phyloP scores from a whole-genome alignment of 768 basidiomycete genomes.

The Trametes sanguinea region DNA sequence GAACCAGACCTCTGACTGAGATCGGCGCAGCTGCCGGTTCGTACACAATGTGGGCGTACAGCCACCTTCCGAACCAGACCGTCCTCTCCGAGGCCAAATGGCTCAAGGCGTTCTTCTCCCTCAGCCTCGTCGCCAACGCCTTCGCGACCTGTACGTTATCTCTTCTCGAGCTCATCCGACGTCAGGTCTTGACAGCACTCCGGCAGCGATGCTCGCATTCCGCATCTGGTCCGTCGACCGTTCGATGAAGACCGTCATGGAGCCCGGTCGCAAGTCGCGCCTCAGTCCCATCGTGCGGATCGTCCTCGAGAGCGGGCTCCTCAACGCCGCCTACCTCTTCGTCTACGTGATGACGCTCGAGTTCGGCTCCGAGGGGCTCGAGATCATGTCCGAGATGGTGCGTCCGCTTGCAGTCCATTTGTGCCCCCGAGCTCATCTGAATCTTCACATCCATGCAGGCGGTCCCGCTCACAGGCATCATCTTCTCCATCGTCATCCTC shows the following conservation, averaged over 20 bases:
- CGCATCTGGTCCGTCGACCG: conserved; percentile 19
- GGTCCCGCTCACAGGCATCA: neutral
- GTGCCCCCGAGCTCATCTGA: too few species aligned
- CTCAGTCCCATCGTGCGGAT: conserved; percentile 17
- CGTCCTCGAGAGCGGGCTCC: conserved; percentile 20
- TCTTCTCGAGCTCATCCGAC: neutral
- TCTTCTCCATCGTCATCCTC: neutral
- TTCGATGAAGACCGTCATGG: neutral
- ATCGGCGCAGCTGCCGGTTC: neutral
- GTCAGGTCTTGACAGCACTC: too few species aligned
- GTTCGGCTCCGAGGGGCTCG: conserved; percentile 16
- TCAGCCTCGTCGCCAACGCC: conserved; percentile 11
- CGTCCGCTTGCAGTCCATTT: neutral
- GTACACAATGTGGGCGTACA: conserved; percentile 11
- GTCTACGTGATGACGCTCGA: conserved; percentile 17
- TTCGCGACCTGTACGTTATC: conserved; percentile 11
- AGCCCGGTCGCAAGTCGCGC: neutral
- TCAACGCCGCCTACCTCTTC: conserved; percentile 24
- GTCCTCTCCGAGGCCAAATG: conserved; percentile 3
- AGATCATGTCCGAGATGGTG: conserved; percentile 21
- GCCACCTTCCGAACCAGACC: neutral
- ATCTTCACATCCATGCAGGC: too few species aligned
- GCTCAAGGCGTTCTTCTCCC: conserved; percentile 4
- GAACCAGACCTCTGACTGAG: too few species aligned
- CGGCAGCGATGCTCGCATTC: conserved; percentile 16